These are phyloP conservation scores for Botrytis fragariae DNA, from an alignment of 2,329 filamentous ascomycete species.

Conservation along the genomic window DNA sequence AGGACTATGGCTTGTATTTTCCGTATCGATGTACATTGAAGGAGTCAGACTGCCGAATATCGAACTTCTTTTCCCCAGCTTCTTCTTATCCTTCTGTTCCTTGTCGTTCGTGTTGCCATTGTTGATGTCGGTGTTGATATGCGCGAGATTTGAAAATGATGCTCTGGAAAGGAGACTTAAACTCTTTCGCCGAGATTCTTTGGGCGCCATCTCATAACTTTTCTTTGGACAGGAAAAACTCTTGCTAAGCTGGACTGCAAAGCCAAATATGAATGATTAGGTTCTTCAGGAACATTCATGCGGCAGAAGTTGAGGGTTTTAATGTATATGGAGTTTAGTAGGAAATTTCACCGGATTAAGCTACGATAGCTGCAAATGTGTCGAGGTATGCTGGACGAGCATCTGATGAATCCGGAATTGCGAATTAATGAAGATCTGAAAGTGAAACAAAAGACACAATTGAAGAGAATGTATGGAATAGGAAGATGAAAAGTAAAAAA, in stretches of 20 bases:
- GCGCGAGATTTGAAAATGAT: conserved; percentile 29
- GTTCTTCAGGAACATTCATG: conserved; percentile 14
- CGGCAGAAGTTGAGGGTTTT: conserved; percentile 16
- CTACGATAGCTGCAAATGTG: conserved; percentile 16
- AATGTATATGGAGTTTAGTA: conserved; percentile 5
- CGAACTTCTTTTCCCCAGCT: conserved; percentile 32
- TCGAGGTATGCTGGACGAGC: conserved; percentile 9
- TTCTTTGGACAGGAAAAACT: conserved; percentile 5
- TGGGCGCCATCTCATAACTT: conserved; percentile 34
- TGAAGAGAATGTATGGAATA: conserved; percentile 12
- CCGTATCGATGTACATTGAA: conserved; percentile 21
- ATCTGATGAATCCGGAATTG: conserved; percentile 16
- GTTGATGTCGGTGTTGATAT: conserved; percentile 33
- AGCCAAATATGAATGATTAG: conserved; percentile 15
- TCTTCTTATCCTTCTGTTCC: conserved; percentile 35
- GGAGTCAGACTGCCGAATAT: conserved; percentile 31
- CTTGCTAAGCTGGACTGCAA: conserved; percentile 19
- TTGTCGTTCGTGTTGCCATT: conserved; percentile 23
- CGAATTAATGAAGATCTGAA: background rate
- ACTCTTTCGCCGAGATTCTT: conserved; percentile 34
- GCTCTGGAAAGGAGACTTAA: conserved; percentile 34
- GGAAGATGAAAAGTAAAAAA: background rate
- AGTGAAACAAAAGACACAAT: background rate
- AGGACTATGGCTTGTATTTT: conserved; percentile 30
- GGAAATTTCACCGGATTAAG: conserved; percentile 18